Evolutionary conservation across 2,329 filamentous ascomycete species (phyloP), one percentile per base, ranked within the genome.

Genomic region (Xylariomycetidae sp.): DNA sequence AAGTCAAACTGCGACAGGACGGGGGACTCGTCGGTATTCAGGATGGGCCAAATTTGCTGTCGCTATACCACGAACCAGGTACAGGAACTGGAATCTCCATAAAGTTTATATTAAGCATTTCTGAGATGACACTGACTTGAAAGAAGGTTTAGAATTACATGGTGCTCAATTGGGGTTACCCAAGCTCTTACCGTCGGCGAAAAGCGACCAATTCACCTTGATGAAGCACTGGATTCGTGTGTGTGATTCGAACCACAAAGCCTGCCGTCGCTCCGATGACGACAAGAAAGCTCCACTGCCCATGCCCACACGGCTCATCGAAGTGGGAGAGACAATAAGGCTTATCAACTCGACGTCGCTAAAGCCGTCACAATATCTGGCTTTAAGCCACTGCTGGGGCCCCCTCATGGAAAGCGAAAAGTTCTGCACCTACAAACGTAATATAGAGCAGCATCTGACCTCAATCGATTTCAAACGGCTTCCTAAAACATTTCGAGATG

Each of bases 1-100:
- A n/a, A n/a, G n/a, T n/a, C n/a, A n/a, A n/a, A n/a, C n/a, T 33
- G 13, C 26, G 20, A 3, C 67, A 14, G 77, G 77, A 25, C 75
- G 57, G 33, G 73, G 66, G 49, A 82, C 83, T 10, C 67, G 64
- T 34, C 11, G 18, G 36, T 4, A 32, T 38, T 9, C 12, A 31
- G 4, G 16, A 34, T 17, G 36, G 36, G 6, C 36, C 36, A 9
- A 25, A 34, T 16, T 18, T 38, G 6, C 36, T 38, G 23, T 38
- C 36, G 6, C 27, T 38, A 25, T 38, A 38, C n/a, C 15, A 19
- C 10, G 28, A 38, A 13, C 27, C 28, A 31, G 27, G 36, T 34
- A 31, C 12, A 17, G 12, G 11, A 12, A 10, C 29, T 30, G 8
- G 4, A 19, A 28, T 20, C 16, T 20, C 14, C 14, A 9, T 8